phyloP scores from a whole-genome alignment of 2,329 filamentous ascomycete species.

The Colletotrichum tropicale region DNA sequence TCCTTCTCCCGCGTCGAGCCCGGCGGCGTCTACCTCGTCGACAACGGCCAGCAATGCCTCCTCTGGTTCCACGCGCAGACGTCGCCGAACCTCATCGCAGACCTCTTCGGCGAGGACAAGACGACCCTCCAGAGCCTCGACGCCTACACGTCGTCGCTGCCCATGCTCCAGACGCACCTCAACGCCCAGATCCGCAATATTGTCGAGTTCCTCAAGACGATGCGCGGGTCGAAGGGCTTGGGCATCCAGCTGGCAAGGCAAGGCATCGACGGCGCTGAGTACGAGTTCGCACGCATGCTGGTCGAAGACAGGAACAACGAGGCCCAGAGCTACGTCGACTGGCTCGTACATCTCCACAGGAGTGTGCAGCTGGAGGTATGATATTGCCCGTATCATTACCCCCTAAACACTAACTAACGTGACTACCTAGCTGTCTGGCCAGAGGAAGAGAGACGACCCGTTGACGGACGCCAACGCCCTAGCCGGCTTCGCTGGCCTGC shows the following conservation, averaged over 20 bases:
- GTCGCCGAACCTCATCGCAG: conserved; percentile 86
- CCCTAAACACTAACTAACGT: neutral
- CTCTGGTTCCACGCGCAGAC: conserved; percentile 94
- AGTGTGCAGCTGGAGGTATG: conserved; percentile 87
- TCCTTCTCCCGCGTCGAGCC: conserved; percentile 90
- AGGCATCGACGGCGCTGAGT: conserved; percentile 92
- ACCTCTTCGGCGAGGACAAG: conserved; percentile 84
- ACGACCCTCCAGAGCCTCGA: conserved; percentile 77
- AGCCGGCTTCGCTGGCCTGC: conserved; percentile 62
- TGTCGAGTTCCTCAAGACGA: conserved; percentile 80
- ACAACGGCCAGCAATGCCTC: conserved; percentile 91
- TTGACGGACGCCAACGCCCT: conserved; percentile 51
- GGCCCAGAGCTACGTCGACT: conserved; percentile 97
- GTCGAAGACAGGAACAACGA: conserved; percentile 97
- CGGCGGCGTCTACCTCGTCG: conserved; percentile 91
- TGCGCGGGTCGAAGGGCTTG: conserved; percentile 85
- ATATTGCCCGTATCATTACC: neutral
- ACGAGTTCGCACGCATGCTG: conserved; percentile 89
- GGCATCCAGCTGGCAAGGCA: conserved; percentile 91
- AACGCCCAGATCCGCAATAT: conserved; percentile 96
- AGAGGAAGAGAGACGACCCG: conserved; percentile 72
- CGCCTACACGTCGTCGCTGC: conserved; percentile 79
- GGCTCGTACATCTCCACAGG: conserved; percentile 94
- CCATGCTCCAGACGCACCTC: conserved; percentile 86
- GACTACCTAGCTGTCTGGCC: conserved; percentile 63